Conservation (phyloP, 805 yeast genomes). For the Yamadazyma sp. region DNA sequence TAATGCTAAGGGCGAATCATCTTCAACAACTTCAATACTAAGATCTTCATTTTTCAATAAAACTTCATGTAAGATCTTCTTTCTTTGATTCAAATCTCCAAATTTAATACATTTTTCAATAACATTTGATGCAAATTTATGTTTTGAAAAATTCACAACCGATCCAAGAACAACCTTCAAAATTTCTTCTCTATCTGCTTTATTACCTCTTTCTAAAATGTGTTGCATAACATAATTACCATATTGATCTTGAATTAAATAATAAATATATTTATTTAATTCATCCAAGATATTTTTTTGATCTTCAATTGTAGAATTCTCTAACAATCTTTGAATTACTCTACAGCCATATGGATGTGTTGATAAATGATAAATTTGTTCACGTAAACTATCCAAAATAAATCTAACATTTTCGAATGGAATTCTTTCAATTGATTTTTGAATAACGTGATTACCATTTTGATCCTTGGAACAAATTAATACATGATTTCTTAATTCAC, state of each 20-base stretch:
- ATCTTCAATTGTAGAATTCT: slow-evolving; percentile 65
- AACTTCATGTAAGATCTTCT: slow-evolving; percentile 62
- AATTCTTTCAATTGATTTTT: slow-evolving; percentile 85
- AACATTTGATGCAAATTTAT: slow-evolving; percentile 96
- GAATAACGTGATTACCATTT: slow-evolving; percentile 97
- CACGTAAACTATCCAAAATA: slow-evolving; percentile 66
- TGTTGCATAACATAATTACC: slow-evolving; percentile 98
- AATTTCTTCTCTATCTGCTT: slow-evolving; percentile 57
- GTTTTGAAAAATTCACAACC: slow-evolving; percentile 83
- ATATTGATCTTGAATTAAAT: slow-evolving; percentile 89
- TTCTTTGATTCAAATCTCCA: slow-evolving; percentile 64
- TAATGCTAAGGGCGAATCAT: slow-evolving; percentile 68
- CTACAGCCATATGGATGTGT: slow-evolving; percentile 98
- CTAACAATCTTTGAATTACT: slow-evolving; percentile 89
- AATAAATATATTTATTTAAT: slow-evolving; percentile 66
- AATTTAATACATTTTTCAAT: slow-evolving; percentile 88
- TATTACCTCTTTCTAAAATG: slow-evolving; percentile 79
- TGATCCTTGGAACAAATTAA: slow-evolving; percentile 69
- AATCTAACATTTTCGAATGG: slow-evolving; percentile 70
- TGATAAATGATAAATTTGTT: slow-evolving; percentile 77
- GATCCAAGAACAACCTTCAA: slow-evolving; percentile 66
- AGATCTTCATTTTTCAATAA: slow-evolving; percentile 50
- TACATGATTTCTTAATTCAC: slow-evolving; percentile 72
- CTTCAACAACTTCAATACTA: slow-evolving; percentile 48
- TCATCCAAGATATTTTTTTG: slow-evolving; percentile 67